Evolutionary conservation across 2,329 filamentous ascomycete genomes (phyloP).

Genomic region (Aspergillus calidoustus): DNA sequence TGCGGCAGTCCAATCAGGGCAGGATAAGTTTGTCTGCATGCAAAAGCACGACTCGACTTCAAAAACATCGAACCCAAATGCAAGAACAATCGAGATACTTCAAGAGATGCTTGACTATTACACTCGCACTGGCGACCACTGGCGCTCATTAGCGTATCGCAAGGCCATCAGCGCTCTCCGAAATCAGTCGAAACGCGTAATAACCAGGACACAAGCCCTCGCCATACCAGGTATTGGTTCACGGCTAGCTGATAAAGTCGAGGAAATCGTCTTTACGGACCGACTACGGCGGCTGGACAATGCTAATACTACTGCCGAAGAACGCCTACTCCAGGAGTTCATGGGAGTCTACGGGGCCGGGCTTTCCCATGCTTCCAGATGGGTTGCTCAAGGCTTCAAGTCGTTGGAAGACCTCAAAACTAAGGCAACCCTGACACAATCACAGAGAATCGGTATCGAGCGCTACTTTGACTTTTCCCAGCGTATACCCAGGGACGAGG

Average conservation of each 20-base stretch:
- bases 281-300: constrained; percentile 73
- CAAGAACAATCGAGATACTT: constrained; percentile 73
- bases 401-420: constrained; percentile 72
- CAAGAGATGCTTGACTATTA: constrained; percentile 82
- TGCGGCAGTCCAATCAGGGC: constrained; percentile 33
- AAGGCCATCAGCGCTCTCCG: constrained; percentile 75
- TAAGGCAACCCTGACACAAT: constrained; percentile 66
- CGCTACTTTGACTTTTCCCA: constrained; percentile 79
- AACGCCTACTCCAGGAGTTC: constrained; percentile 70
- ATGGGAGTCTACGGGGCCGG: constrained; percentile 81
- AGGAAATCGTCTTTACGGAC: constrained; percentile 81
- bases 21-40: constrained; percentile 63
- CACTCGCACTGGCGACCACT: constrained; percentile 72
- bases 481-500: constrained; percentile 77
- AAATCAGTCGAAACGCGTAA: constrained; percentile 66
- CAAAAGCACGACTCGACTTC: constrained; percentile 55
- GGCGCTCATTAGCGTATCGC: constrained; percentile 76
- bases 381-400: constrained; percentile 75
- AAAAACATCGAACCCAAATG: constrained; percentile 68
- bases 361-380: constrained; percentile 69
- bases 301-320: constrained; percentile 68
- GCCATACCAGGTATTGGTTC: constrained; percentile 70
- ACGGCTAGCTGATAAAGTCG: constrained; percentile 80
- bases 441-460: constrained; percentile 76
- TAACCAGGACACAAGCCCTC: constrained; percentile 70